Base-by-base conservation (phyloP, 2,329 filamentous ascomycete species). In the Ophiobolus disseminans region DNA sequence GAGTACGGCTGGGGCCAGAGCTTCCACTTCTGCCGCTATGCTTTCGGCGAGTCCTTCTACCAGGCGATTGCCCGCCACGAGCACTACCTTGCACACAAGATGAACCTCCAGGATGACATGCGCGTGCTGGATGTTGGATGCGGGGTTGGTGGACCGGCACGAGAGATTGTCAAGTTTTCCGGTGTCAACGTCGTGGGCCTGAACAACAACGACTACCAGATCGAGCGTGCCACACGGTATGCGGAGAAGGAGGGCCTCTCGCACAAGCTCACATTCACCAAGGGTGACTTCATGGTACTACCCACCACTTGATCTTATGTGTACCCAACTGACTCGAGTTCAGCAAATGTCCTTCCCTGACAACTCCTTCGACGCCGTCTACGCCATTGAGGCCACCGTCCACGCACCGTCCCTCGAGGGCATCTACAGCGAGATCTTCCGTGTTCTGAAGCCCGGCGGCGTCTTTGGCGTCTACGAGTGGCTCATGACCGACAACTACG, bases 161-260 rank as follows among this genome's bases (percentile, higher is more conserved):
- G 92, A 54, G 92, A 97, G 80, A 97, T 99, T 66, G 90, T 90
- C 77, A 95, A 95, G 78, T 99, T 99, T 78, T 88, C 90, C 9
- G 93, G 90, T 53, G 88, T 85, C 64, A 91, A 97, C 65, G 84
- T 97, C 56, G 88, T 91, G 19, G 94, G 94, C 34, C 78, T 97
- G 73, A 99, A 97, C 86, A 97, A 97, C 86, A 97, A 97, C 76
- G 91, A 97, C 78, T 99, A 99, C 81, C 94, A 97, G 79, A 96
- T 97, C 60, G 85, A 97, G 73, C 90, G 94, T 59, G 93, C 92
- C n/a, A 91, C 86, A 11, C 80, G 82, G 45, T 96, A 97, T 71
- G 91, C 92, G 2, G 76, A 82, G 54, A 90, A 91, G 76, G 90
- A 96, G 76, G 87, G 87, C 41, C 80, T 97, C 42, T 82, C 87